A percentile compares a stretch with the other conserved stretches of the same genome.
phyloP scores from a whole-genome alignment of 805 yeast genomes.

The Saccharomycopsis sp. region DNA sequence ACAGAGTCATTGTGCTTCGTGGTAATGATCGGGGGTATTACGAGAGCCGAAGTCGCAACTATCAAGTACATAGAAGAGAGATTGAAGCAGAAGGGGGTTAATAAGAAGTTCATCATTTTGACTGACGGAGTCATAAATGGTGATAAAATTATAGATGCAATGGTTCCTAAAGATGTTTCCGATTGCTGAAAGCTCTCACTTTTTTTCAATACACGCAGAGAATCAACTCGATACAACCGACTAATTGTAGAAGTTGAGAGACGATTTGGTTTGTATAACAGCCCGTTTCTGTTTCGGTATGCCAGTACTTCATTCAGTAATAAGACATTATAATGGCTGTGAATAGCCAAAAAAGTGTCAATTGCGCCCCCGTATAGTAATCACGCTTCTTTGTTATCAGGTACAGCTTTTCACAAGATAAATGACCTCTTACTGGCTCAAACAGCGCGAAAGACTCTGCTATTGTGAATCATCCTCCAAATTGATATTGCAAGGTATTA shows the following conservation, averaged over 20 bases:
- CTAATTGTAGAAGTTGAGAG: no score
- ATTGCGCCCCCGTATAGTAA: not conserved
- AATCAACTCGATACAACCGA: no score
- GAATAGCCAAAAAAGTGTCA: not conserved
- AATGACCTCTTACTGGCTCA: no score
- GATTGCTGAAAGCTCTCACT: slow-evolving; percentile 15
- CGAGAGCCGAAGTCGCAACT: slow-evolving; percentile 76
- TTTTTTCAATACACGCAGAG: no score
- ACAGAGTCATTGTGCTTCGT: slow-evolving; percentile 34
- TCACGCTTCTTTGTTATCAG: not conserved
- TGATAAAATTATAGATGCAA: slow-evolving; percentile 28
- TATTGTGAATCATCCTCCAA: no score
- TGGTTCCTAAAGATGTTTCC: slow-evolving; percentile 11
- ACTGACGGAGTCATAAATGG: slow-evolving; percentile 45
- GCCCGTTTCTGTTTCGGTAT: no score
- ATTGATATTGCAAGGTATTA: no score
- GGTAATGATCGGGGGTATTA: slow-evolving; percentile 75
- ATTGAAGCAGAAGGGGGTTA: slow-evolving; percentile 29
- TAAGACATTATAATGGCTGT: not conserved
- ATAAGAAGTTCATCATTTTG: slow-evolving; percentile 37
- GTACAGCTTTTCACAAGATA: not conserved
- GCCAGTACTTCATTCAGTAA: no score
- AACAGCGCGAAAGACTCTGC: no score
- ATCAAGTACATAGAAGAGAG: slow-evolving; percentile 52
- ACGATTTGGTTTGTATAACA: no score